These are phyloP conservation scores for Xerocomus amazonicus DNA, from an alignment of 1,284 basidiomycete species.

Conservation along the genomic window DNA sequence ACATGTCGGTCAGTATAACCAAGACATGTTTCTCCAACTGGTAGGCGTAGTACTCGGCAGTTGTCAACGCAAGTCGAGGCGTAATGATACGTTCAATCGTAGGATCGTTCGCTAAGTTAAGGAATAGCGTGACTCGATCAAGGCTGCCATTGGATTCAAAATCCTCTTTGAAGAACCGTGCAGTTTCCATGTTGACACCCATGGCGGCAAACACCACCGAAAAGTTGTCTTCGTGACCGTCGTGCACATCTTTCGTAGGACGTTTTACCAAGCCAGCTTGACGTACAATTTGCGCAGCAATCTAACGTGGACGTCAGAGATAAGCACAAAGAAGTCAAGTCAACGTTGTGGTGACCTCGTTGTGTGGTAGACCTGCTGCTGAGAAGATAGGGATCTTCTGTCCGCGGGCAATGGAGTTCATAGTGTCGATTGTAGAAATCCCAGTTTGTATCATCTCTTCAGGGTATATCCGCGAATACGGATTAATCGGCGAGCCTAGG, in stretches of 20 bases:
- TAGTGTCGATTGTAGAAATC: slow-evolving; percentile 97
- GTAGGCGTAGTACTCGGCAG: slow-evolving; percentile 99
- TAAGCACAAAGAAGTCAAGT: slow-evolving; percentile 14
- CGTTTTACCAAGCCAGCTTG: slow-evolving; percentile 97
- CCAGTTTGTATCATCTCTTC: slow-evolving; percentile 99
- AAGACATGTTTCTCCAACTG: slow-evolving; percentile 99
- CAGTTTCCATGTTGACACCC: slow-evolving; percentile 99
- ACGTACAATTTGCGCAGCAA: slow-evolving; percentile 99
- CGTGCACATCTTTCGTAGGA: slow-evolving; percentile 95
- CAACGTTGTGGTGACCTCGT: slow-evolving; percentile 65
- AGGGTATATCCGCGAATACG: slow-evolving; percentile 98
- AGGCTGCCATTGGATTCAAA: slow-evolving; percentile 99
- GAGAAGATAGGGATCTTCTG: slow-evolving; percentile 99
- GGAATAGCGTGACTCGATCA: slow-evolving; percentile 96
- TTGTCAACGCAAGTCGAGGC: slow-evolving; percentile 95
- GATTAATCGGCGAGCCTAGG: slow-evolving; percentile 96
- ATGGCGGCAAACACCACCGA: slow-evolving; percentile 99
- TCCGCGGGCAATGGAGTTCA: slow-evolving; percentile 99
- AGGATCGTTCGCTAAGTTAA: slow-evolving; percentile 99
- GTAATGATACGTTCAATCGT: slow-evolving; percentile 99
- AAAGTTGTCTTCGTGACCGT: slow-evolving; percentile 99
- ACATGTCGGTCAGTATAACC: slow-evolving; percentile 99
- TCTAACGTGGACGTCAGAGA: slow-evolving; percentile 49
- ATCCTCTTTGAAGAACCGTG: slow-evolving; percentile 99
- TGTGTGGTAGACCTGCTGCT: slow-evolving; percentile 97